phyloP scores from a whole-genome alignment of 768 basidiomycete genomes.

The Auriscalpium orientale region DNA sequence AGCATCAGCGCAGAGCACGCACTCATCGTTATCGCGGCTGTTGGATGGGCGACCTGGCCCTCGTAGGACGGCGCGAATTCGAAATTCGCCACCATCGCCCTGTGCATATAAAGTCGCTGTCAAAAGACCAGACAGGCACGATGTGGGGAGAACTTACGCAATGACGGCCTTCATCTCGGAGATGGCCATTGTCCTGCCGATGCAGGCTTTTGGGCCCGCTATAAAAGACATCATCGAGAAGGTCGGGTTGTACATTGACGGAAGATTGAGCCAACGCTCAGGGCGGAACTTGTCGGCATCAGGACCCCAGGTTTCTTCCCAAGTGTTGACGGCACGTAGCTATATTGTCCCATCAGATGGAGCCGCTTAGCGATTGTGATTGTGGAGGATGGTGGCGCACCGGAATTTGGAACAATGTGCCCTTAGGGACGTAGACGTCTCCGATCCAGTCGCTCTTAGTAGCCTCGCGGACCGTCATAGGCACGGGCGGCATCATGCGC shows the following conservation, averaged over 20 bases:
- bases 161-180: slow-evolving; percentile 40
- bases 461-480: slow-evolving; percentile 15
- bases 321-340: slow-evolving; percentile 45
- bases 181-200: slow-evolving; percentile 40
- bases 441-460: slow-evolving; percentile 20
- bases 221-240: slow-evolving; percentile 37
- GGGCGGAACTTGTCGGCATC: slow-evolving; percentile 43
- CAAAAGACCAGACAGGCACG: background rate
- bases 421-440: slow-evolving; percentile 36
- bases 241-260: slow-evolving; percentile 24
- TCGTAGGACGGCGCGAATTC: slow-evolving; percentile 35
- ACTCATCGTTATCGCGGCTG: slow-evolving; percentile 44
- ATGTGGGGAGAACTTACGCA: slow-evolving; percentile 4
- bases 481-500: slow-evolving; percentile 16
- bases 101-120: slow-evolving; percentile 3
- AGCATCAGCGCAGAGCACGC: slow-evolving; percentile 9
- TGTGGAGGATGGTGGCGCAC: no score
- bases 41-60: slow-evolving; percentile 32
- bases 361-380: no score
- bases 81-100: slow-evolving; percentile 36
- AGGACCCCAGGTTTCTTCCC: slow-evolving; percentile 41
- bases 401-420: slow-evolving; percentile 35
- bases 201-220: slow-evolving; percentile 37
- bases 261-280: slow-evolving; percentile 36
- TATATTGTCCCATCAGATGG: slow-evolving; percentile 10